Percentiles rank a stretch among this genome's conserved stretches.
Evolutionary conservation across 345 rosid species (phyloP).

Genomic region (Dimocarpus longan): DNA sequence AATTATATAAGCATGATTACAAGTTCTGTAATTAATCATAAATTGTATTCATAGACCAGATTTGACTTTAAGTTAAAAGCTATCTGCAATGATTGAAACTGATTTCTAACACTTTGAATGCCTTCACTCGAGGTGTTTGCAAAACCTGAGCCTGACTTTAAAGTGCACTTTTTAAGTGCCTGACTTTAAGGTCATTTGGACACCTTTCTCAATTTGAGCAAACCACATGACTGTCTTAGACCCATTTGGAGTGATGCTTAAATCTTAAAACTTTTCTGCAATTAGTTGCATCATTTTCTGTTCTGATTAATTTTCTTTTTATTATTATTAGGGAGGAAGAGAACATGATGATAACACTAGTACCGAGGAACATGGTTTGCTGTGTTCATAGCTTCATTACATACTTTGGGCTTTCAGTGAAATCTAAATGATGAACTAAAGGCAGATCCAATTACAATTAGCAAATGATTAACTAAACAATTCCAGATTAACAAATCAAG

Average conservation of each 20-base stretch:
- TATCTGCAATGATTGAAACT: not conserved
- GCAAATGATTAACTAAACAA: too few relatives aligned
- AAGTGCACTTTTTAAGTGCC: not conserved
- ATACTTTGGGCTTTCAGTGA: too few relatives aligned
- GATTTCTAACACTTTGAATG: not conserved
- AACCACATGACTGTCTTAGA: not conserved
- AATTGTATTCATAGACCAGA: not conserved
- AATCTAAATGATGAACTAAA: too few relatives aligned
- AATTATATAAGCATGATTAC: not conserved
- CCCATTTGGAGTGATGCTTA: not conserved
- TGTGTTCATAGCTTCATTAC: too few relatives aligned
- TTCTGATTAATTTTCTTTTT: too few relatives aligned
- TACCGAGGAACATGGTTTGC: too few relatives aligned
- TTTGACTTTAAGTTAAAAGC: conserved; percentile 5
- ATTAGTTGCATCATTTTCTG: too few relatives aligned
- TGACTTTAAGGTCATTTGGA: not conserved
- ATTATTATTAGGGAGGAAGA: too few relatives aligned
- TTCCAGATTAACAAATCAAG: not conserved
- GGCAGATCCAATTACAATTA: not conserved
- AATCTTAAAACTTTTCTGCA: too few relatives aligned
- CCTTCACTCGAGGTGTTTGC: not conserved
- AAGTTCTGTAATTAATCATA: not conserved
- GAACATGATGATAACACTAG: too few relatives aligned
- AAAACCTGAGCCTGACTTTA: not conserved
- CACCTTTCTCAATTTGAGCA: not conserved